Conservation (phyloP, 225 moss, liverwort and hornwort species). For the Pseudisothecium myosuroides region DNA sequence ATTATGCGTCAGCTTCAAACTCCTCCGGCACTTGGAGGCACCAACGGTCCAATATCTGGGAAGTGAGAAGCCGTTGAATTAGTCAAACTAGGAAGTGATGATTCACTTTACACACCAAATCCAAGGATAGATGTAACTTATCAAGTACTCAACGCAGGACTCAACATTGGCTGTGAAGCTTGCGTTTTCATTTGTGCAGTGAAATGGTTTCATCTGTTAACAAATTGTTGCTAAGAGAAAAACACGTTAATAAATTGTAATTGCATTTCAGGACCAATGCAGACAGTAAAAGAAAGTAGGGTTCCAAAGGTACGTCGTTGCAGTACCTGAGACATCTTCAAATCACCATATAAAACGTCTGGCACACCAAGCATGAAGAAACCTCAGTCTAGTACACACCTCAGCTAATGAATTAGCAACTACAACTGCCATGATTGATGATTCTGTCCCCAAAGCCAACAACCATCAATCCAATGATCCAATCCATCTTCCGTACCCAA, state of each 20-base stretch:
- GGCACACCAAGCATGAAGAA: neutral
- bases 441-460: neutral
- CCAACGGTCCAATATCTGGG: neutral
- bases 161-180: neutral
- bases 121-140: neutral
- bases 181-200: neutral
- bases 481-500: neutral
- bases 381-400: neutral
- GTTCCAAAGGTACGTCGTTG: neutral
- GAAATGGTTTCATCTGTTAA: neutral
- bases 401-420: neutral
- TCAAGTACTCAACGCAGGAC: neutral
- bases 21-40: neutral
- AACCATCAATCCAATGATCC: neutral
- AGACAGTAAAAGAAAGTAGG: neutral
- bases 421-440: neutral
- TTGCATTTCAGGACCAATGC: neutral
- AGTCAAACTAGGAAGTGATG: neutral
- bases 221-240: neutral
- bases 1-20: neutral
- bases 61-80: neutral
- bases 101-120: neutral
- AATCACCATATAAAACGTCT: neutral
- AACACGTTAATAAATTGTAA: neutral
- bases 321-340: neutral